These are phyloP conservation scores for Aspergillus fumigatus DNA, from an alignment of 2,329 filamentous ascomycete species.

Conservation along the genomic window DNA sequence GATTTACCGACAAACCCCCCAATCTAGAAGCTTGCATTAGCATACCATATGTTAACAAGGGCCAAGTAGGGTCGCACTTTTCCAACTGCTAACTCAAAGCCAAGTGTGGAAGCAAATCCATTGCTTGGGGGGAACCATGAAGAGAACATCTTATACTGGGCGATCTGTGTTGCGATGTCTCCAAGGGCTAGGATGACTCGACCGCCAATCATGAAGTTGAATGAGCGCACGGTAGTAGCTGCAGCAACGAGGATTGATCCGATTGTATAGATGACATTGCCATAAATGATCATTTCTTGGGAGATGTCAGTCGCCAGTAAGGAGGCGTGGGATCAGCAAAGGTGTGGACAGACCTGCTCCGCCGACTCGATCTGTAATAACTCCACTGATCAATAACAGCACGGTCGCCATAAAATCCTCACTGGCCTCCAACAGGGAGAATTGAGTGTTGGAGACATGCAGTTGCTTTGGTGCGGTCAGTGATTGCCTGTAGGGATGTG, in stretches of 20 bases:
- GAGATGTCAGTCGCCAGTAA: background rate
- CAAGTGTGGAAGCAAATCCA: constrained; percentile 59
- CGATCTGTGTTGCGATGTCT: constrained; percentile 61
- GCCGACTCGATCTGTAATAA: constrained; percentile 56
- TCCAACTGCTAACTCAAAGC: constrained; percentile 56
- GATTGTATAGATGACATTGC: constrained; percentile 56
- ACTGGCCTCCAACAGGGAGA: constrained; percentile 55
- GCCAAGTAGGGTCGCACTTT: constrained; percentile 32
- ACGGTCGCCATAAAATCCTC: constrained; percentile 59
- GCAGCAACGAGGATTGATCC: constrained; percentile 58
- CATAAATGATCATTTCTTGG: constrained; percentile 52
- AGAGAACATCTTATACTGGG: constrained; percentile 62
- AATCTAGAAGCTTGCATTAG: constrained; percentile 30
- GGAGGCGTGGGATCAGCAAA: background rate
- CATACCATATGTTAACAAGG: background rate
- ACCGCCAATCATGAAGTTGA: constrained; percentile 58
- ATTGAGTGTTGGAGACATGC: constrained; percentile 57
- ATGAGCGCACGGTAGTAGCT: constrained; percentile 53
- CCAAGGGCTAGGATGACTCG: constrained; percentile 53
- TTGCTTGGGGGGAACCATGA: constrained; percentile 60
- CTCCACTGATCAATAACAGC: constrained; percentile 51
- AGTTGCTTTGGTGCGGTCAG: constrained; percentile 37
- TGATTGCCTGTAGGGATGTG: background rate
- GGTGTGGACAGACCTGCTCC: constrained; percentile 44
- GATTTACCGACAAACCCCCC: constrained; percentile 58